Conservation (phyloP, 352 stramenopile genomes). For the Pythium pectinolyticum region DNA sequence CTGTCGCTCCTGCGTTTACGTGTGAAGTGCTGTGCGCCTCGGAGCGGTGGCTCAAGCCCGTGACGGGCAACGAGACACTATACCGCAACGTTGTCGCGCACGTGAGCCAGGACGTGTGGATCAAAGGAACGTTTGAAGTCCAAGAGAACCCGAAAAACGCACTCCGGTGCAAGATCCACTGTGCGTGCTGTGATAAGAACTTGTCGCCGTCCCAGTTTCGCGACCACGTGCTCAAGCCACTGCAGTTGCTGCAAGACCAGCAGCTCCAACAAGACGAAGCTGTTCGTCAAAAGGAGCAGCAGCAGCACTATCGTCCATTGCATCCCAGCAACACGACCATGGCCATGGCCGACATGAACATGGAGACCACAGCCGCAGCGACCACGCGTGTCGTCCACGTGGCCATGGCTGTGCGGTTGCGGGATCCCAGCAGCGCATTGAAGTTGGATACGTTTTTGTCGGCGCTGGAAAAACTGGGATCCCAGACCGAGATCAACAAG, state of each 20-base stretch:
- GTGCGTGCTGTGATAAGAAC: neutral
- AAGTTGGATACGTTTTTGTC: neutral
- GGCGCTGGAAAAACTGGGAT: slow-evolving; percentile 5
- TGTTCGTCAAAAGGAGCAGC: neutral
- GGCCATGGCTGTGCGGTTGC: neutral
- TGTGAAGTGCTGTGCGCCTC: slow-evolving; percentile 5
- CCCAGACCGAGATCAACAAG: slow-evolving; percentile 15
- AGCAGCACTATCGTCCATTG: neutral
- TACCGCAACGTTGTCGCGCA: neutral
- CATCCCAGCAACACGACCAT: neutral
- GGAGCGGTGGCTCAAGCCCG: neutral
- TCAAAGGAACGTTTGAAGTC: slow-evolving; percentile 3
- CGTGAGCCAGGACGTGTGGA: neutral
- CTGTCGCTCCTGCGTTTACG: neutral
- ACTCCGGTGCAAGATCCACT: slow-evolving; percentile 3
- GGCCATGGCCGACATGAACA: neutral
- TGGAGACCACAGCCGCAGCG: too few relatives aligned
- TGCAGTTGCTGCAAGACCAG: neutral
- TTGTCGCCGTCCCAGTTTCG: neutral
- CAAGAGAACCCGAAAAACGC: neutral
- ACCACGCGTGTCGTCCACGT: neutral
- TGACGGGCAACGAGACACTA: neutral
- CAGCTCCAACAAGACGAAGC: neutral
- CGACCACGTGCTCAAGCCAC: neutral
- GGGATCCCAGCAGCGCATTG: neutral